These are phyloP conservation scores for Manihot esculenta DNA, from an alignment of 441 rosid genomes.

Conservation along the genomic window DNA sequence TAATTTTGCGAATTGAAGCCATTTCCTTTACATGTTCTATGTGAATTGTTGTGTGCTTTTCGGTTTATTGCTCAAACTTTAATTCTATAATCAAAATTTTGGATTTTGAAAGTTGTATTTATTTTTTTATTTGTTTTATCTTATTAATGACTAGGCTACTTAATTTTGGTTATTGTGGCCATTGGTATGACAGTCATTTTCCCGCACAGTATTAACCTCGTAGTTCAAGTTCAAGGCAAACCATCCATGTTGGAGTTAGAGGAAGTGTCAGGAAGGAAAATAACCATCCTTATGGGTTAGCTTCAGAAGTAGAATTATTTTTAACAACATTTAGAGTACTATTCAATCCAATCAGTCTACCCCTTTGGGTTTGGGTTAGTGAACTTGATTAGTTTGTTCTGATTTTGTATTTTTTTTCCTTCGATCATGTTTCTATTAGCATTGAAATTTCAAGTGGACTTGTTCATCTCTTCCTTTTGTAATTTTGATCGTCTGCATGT, in stretches of 20 bases:
- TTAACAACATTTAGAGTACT: neutral
- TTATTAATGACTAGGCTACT: neutral
- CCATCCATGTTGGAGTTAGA: no score
- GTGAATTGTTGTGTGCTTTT: neutral
- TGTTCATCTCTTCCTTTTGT: neutral
- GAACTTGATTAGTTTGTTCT: neutral
- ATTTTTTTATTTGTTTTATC: neutral
- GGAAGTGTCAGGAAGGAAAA: neutral
- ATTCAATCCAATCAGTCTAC: neutral
- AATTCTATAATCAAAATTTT: neutral
- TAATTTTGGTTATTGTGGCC: neutral
- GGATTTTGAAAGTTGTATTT: neutral
- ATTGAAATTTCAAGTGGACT: neutral
- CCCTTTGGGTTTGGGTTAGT: neutral
- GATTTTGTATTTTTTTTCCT: neutral
- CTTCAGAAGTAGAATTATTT: neutral
- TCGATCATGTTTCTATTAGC: neutral
- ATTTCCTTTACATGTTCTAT: constrained; percentile 7
- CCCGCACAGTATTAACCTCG: no score
- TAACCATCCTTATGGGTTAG: neutral
- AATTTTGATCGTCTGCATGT: constrained; percentile 4
- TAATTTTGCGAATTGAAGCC: constrained; percentile 4
- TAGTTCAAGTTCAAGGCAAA: no score
- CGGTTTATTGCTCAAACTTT: neutral
- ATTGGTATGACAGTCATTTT: neutral